Base-by-base conservation (phyloP, 805 yeast species). In the Candida ulmi region DNA sequence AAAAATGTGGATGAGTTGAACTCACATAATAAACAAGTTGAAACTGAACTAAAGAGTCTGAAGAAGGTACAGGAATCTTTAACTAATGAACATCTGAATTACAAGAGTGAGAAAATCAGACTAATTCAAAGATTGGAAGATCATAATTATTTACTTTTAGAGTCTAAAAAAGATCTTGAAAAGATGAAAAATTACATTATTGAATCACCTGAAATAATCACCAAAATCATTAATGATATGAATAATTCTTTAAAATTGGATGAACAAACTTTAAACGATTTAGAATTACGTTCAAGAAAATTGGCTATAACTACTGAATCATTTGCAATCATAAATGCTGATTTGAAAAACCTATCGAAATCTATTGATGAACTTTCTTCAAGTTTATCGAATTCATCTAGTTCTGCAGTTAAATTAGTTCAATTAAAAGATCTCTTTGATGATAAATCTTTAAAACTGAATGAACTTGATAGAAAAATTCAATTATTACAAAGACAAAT, bases 51-150 rank as follows among this genome's bases (percentile, higher is more conserved):
- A 45, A 72, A 78, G 46, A 66, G 69, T 45, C 65, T 84, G 43
- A 82, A 80, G 44, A 71, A 66, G 35, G 58, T 72, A 2, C 93
- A 86, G 55, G 86, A 84, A 51, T 57, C 68, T 11, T 62, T 84
- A 35, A 72, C 82, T 0, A 51, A 63, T 11, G 88, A 82, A 46
- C 86, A 83, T 54, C 66, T 71, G 18, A 72, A 69, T 33, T 85
- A 85, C 60, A 82, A 78, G 58, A 61, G 69, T 15, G 79, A 79
- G 36, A 86, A 85, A 55, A 61, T 66, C n/a, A 60, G 72, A 30
- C 56, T 83, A 39, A 68, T 80, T 15, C 73, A 74, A 35, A 73
- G 76, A 40, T 58, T 83, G 8, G 87, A 84, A 47, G 80, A 78
- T 43, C 71, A 73, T 40, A 77, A 74, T 41, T 78, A 74, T 40